Evolutionary conservation across 2,329 filamentous ascomycete genomes (phyloP).

Genomic region (Fusarium devonianum): DNA sequence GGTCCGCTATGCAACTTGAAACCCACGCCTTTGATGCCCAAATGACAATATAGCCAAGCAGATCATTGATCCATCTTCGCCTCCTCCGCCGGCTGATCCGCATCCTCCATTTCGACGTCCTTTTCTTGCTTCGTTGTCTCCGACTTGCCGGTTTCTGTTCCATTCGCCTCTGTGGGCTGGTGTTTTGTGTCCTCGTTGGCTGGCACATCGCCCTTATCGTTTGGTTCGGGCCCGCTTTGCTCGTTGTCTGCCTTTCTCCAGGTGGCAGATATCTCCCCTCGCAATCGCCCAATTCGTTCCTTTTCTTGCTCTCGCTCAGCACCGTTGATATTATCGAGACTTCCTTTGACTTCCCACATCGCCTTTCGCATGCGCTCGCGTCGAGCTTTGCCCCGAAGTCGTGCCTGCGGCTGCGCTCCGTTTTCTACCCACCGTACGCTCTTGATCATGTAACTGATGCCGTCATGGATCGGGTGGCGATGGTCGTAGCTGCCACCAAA

Average conservation of each 20-base stretch:
- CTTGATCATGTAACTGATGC: slow-evolving; percentile 86
- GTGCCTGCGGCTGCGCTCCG: slow-evolving; percentile 68
- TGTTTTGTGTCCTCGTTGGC: slow-evolving; percentile 60
- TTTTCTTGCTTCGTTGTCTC: slow-evolving; percentile 25
- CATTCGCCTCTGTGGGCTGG: slow-evolving; percentile 34
- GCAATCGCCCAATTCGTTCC: slow-evolving; percentile 34
- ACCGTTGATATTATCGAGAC: slow-evolving; percentile 44
- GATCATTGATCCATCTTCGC: slow-evolving; percentile 25
- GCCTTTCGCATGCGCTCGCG: slow-evolving; percentile 65
- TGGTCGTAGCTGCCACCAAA: slow-evolving; percentile 66
- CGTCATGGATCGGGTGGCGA: slow-evolving; percentile 71
- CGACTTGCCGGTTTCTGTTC: slow-evolving; percentile 8
- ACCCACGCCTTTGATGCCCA: slow-evolving; percentile 35
- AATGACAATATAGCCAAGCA: slow-evolving; percentile 16
- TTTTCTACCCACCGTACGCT: slow-evolving; percentile 84
- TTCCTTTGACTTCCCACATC: slow-evolving; percentile 58
- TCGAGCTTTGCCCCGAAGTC: slow-evolving; percentile 62
- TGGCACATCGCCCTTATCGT: slow-evolving; percentile 43
- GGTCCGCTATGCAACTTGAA: slow-evolving; percentile 34
- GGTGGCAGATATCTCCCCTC: slow-evolving; percentile 45
- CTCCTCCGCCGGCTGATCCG: slow-evolving; percentile 22
- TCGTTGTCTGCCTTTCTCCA: slow-evolving; percentile 46
- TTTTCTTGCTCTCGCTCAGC: slow-evolving; percentile 38
- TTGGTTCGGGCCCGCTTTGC: slow-evolving; percentile 27
- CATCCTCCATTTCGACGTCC: slow-evolving; percentile 47